These are phyloP conservation scores for Knoxdaviesia proteae DNA, from an alignment of 2,329 filamentous ascomycete species.

Conservation along the genomic window DNA sequence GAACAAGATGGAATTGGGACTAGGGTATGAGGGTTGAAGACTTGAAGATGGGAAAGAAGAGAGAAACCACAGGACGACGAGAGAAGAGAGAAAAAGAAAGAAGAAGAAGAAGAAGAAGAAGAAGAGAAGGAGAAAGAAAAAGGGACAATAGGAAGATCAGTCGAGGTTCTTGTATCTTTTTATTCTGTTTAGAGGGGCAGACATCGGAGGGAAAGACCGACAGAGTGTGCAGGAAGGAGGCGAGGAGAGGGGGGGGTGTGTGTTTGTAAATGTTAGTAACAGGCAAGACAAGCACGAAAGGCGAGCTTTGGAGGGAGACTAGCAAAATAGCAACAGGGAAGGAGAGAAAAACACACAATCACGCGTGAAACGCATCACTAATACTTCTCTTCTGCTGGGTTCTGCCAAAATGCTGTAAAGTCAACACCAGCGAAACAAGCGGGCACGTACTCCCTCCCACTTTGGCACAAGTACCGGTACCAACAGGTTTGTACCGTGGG, in stretches of 20 bases:
- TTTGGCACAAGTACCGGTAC: too few species aligned
- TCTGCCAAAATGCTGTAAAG: too few species aligned
- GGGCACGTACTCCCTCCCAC: too few species aligned
- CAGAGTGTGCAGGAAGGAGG: neutral
- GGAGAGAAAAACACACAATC: too few species aligned
- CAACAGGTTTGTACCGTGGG: too few species aligned
- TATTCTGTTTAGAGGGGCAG: neutral
- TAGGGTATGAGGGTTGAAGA: constrained; percentile 6
- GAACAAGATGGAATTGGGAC: constrained; percentile 3
- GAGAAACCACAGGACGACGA: constrained; percentile 4
- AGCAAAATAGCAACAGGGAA: too few species aligned
- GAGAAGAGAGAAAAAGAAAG: constrained; percentile 7
- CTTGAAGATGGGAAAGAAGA: constrained; percentile 6
- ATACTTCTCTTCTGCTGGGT: too few species aligned
- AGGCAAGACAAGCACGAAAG: neutral
- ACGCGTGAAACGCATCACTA: too few species aligned
- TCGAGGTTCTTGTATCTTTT: too few species aligned
- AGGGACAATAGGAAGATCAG: too few species aligned
- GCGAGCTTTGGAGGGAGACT: too few species aligned
- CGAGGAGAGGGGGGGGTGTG: neutral
- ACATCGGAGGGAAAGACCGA: neutral
- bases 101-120: constrained; percentile 9
- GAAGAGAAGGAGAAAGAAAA: constrained; percentile 5
- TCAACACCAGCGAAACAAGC: too few species aligned
- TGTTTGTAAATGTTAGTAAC: neutral